Conservation (phyloP, 1,284 basidiomycete species). For the Heterobasidion irregulare region DNA sequence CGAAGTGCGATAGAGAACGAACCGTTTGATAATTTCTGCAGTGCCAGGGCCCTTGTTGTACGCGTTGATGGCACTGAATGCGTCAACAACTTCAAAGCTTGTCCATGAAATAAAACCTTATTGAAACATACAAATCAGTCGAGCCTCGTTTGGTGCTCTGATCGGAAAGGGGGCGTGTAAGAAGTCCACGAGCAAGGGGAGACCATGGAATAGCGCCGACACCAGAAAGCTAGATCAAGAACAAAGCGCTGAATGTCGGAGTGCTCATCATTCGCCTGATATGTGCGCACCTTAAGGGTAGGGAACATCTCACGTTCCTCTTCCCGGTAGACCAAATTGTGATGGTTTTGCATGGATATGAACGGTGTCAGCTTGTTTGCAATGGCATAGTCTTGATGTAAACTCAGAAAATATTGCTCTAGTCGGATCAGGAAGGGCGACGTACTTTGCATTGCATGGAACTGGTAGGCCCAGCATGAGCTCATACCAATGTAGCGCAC, state of each 20-base stretch:
- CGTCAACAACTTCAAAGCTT: neutral
- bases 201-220: conserved; percentile 2
- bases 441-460: conserved; percentile 24
- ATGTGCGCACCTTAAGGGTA: conserved; percentile 3
- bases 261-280: neutral
- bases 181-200: neutral
- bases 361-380: conserved; percentile 7
- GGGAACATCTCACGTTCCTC: conserved; percentile 10
- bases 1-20: conserved; percentile 1
- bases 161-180: neutral
- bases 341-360: conserved; percentile 9
- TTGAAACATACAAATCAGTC: conserved; percentile 3
- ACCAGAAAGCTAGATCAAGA: neutral
- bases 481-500: conserved; percentile 9
- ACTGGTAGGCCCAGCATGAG: conserved; percentile 11
- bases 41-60: neutral
- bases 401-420: too few relatives aligned
- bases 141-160: neutral
- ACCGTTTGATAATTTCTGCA: conserved; percentile 19
- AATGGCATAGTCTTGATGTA: conserved; percentile 9
- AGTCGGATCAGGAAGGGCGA: conserved; percentile 8
- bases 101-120: neutral
- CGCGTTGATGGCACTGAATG: neutral
- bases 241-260: neutral
- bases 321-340: conserved; percentile 7